Base-by-base conservation (phyloP, 768 basidiomycete species). In the Mycena floridula region DNA sequence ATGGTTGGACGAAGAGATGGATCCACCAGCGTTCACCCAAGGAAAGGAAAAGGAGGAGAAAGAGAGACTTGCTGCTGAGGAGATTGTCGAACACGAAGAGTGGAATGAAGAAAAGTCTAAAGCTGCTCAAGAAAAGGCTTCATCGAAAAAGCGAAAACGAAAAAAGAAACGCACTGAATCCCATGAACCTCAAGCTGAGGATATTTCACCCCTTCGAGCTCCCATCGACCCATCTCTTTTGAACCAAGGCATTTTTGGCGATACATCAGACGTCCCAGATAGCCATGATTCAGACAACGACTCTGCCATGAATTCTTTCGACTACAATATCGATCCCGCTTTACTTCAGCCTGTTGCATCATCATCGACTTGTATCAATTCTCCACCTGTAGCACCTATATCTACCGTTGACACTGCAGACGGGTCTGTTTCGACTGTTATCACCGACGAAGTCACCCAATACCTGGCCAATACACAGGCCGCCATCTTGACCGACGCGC, bases 1-100 rank as follows among this genome's bases (percentile, higher is more conserved):
- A 20, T 93, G 89, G 91, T 60, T 94, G 49, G 89, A 92, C 53
- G 89, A 93, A 42, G 88, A 89, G 67, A 82, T 82, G 74, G 90
- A 94, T 54, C 93, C 92, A 4, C 92, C 92, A 0, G 90, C 92
- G 32, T 93, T 85, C 59, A 85, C 79, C 7, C 82, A 82, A 51
- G 86, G 84, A 28, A 80, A 70, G 59, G 86, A 84, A 54, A 75
- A 71, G 48, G 88, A 88, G 49, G 81, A 79, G 53, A 74, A 66
- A 42, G 76, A 72, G 57, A 68, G 67, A 51, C 55, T 69, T 35
- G 69, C 68, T 18, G 55, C 43, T 24, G 73, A 65, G 40, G 63
- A 64, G 36, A 59, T 51, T 15, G 59, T 52, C n/a, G 60, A 57
- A 39, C 59, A 47, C 2, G 59, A 56, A 22, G 59, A 54, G 30